Conservation (phyloP, 2,329 filamentous ascomycete species). For the Scedosporium aurantiacum region DNA sequence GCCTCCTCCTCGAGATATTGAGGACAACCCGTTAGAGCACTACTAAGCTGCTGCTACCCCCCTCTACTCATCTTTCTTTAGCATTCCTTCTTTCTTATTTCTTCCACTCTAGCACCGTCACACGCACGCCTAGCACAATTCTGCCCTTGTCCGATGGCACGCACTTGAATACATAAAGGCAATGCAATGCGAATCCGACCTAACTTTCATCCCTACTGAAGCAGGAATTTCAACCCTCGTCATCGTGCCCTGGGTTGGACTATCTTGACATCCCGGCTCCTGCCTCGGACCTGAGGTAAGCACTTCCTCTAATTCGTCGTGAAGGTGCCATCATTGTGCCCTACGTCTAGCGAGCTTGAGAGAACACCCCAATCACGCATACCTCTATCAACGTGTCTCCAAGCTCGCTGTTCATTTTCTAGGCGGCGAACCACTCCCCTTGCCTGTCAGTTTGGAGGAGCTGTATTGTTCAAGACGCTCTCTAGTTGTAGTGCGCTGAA, state of each 20-base stretch:
- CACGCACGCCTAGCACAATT: neutral
- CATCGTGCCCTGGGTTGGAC: slow-evolving; percentile 5
- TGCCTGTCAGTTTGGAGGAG: too few relatives aligned
- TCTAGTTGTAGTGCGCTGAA: too few relatives aligned
- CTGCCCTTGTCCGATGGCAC: neutral
- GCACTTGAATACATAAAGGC: neutral
- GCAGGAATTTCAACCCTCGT: slow-evolving; percentile 6
- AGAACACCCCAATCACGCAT: neutral
- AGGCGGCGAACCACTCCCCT: too few relatives aligned
- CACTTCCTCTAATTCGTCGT: neutral
- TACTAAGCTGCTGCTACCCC: neutral
- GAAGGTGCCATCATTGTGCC: neutral
- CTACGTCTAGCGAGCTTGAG: neutral
- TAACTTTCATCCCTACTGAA: neutral
- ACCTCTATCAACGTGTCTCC: neutral
- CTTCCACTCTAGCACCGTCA: neutral
- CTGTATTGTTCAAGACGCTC: too few relatives aligned
- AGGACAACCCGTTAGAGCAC: neutral
- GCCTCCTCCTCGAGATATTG: neutral
- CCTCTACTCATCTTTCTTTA: neutral
- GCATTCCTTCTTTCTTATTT: neutral
- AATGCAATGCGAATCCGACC: neutral
- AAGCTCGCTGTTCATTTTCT: too few relatives aligned
- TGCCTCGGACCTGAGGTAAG: slow-evolving; percentile 5
- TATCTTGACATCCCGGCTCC: slow-evolving; percentile 6